Evolutionary conservation across 1,284 basidiomycete genomes (phyloP), one percentile per base, ranked within the genome.

Genomic region (Cryptococcus depauperatus): DNA sequence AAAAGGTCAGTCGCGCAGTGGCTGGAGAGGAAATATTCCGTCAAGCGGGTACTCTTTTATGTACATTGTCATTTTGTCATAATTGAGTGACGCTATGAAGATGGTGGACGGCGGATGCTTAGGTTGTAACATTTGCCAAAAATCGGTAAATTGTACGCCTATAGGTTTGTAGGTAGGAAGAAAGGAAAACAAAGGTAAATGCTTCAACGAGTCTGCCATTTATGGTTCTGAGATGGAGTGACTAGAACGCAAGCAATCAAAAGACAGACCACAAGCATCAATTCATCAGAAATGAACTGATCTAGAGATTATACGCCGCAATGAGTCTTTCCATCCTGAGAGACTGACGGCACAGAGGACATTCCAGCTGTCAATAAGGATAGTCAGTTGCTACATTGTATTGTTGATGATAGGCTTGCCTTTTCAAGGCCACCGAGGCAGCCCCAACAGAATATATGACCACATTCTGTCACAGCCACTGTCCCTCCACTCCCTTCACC

Each of bases 391-490:
- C 26, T 4, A 38, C 30, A 21, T n/a, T 30, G 38, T 33, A 37
- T n/a, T 11, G n/a, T 9, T n/a, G 16, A 37, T 14, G 7, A n/a
- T n/a, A n/a, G 23, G 55, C 66, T 35, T 34, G 70, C 70, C 79
- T 92, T 95, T 69, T 95, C 90, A 60, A 84, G 81, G 80, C 91
- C 91, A 86, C 39, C 84, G 80, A 95, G 86, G 65, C 91, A 96
- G 51, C 76, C 80, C 91, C 91, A 96, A 63, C 89, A 92, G 69
- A 93, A 95, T 37, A 93, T 69, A 71, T 95, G 91, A 0, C 91
- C 91, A 58, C 91, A 95, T 64, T 93, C 90, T 0, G 91, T 95
- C 22, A 86, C 82, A 55, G 84, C 85, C 3, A 61, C 59, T 43
- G 82, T 69, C 7, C 69, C 69, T 4, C 66, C 69, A 30, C 59